Percentiles rank a stretch among this genome's conserved stretches.
These are phyloP conservation scores for Citrullus amarus DNA, from an alignment of 306 rosid genomes.

Conservation along the genomic window DNA sequence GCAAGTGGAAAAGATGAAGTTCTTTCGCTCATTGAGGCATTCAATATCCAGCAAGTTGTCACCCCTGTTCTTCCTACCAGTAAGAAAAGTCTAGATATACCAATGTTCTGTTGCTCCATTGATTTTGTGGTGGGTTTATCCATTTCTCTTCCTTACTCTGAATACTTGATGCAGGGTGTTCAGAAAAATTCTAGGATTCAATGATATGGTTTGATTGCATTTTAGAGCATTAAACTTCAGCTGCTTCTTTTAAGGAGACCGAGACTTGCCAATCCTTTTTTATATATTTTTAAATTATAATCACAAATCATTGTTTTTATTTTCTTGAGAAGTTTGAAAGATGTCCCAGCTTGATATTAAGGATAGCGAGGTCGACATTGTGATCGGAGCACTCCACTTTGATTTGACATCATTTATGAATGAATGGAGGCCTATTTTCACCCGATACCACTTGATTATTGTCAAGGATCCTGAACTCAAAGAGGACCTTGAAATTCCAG, in stretches of 20 bases:
- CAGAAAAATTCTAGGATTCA: conserved; percentile 47
- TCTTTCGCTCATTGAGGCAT: conserved; percentile 55
- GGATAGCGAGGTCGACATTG: conserved; percentile 74
- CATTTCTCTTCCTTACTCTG: conserved; percentile 17
- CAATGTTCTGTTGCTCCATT: conserved; percentile 3
- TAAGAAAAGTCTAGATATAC: conserved; percentile 28
- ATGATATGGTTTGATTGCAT: conserved; percentile 11
- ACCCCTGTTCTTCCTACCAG: conserved; percentile 93
- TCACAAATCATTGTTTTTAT: conserved; percentile 4
- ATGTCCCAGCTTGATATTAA: conserved; percentile 51
- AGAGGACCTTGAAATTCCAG: conserved; percentile 59
- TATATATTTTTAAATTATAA: not conserved
- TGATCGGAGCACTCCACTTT: conserved; percentile 65
- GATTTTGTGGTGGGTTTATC: conserved; percentile 1
- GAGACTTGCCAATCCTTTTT: conserved; percentile 10
- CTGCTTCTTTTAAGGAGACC: conserved; percentile 11
- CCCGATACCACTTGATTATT: conserved; percentile 72
- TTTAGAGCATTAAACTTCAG: conserved; percentile 15
- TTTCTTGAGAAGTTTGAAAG: conserved; percentile 19
- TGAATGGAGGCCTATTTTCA: conserved; percentile 67
- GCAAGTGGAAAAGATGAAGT: conserved; percentile 88
- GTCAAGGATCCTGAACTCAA: conserved; percentile 77
- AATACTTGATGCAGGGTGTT: conserved; percentile 56
- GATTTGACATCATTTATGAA: conserved; percentile 61
- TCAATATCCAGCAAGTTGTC: conserved; percentile 55